Base-by-base conservation (phyloP, 495 filamentous ascomycete genomes). In the Talaromyces ruber region DNA sequence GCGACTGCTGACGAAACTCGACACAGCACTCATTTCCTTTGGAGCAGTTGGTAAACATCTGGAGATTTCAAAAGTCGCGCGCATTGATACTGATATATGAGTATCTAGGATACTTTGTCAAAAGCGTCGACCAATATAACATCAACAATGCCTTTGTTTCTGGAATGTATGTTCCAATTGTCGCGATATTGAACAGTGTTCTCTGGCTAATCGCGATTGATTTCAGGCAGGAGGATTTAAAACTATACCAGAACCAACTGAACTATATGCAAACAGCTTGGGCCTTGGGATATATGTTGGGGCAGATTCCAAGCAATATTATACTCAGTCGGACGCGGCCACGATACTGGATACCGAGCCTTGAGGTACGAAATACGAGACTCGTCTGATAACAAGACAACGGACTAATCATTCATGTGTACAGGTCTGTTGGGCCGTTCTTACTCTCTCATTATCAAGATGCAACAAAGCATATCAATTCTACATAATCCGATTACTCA, bases 221-320 rank as follows among this genome's bases (percentile, higher is more conserved):
- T 12, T 30, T 29, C 25, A 86, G 85, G 85, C 84, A 87, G 64
- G 84, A 88, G 64, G 83, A 86, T 51, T 66, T 88, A 9, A 73
- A 75, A 22, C 65, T 88, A 28, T 80, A 81, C 51, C 80, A 80
- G 16, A 85, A 82, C 43, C 64, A 88, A 65, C 67, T 79, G 6
- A 77, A 75, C 61, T 74, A 75, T 61, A 77, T 84, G 72, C 76
- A 77, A 57, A 79, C 81, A 4, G 79, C 74, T 59, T 89, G 81
- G 79, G 86, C 84, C 0, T 78, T 86, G 14, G 86, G 86, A 8
- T 85, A 87, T 63, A 79, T 88, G 4, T 74, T 87, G 55, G 85
- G 84, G 11, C 76, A 87, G 64, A 80, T 88, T 34, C 86, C 85
- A 0, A 82, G 79, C 65, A 84, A 86, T 65, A 71, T 87, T 22